Base-by-base conservation (phyloP, 768 basidiomycete genomes). In the Imleria badia region DNA sequence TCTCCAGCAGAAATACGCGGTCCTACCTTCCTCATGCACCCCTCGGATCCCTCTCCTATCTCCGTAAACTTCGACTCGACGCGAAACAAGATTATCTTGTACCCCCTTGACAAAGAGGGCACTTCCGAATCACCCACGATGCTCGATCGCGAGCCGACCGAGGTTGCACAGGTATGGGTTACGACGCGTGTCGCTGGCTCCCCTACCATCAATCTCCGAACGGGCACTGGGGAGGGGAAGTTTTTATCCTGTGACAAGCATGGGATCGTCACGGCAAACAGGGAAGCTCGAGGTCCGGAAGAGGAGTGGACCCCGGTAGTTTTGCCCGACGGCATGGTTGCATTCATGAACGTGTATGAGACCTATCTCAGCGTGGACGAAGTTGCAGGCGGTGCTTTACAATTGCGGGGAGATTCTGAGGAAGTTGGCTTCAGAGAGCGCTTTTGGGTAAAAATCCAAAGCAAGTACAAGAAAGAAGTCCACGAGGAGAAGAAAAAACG, bases 241-340 rank as follows among this genome's bases (percentile, higher is more conserved):
- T 97, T 94, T 69, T 74, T 97, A 44, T 92, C 90, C 9, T 91
- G 88, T 72, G 91, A 95, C 74, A 79, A 85, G 56, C 85, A 91
- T 63, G 94, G 94, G 8, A 75, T 93, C 19, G 87, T 96, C 14
- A 83, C 86, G 59, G 86, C 89, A 41, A 87, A 91, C 66, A 78
- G 90, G 43, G 94, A 97, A 65, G 94, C 94, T 26, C 81, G 94
- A 31, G 94, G 94, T 2, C 89, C 91, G 5, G 91, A 96, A 70
- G 94, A 97, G 70, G 94, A 95, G 71, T 97, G 93, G 91, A 89
- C 88, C 4, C 88, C 93, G 15, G 81, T 92, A 23, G 75, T 94
- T 52, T 71, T 91, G 22, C 83, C 89, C 11, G 90, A 89, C 55
- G 91, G 90, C 39, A 91, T 93, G 87, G 83, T 89, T 45, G 88